phyloP scores from a whole-genome alignment of 371 early-diverging fungal genomes.

The Apophysomyces trapeziformis region DNA sequence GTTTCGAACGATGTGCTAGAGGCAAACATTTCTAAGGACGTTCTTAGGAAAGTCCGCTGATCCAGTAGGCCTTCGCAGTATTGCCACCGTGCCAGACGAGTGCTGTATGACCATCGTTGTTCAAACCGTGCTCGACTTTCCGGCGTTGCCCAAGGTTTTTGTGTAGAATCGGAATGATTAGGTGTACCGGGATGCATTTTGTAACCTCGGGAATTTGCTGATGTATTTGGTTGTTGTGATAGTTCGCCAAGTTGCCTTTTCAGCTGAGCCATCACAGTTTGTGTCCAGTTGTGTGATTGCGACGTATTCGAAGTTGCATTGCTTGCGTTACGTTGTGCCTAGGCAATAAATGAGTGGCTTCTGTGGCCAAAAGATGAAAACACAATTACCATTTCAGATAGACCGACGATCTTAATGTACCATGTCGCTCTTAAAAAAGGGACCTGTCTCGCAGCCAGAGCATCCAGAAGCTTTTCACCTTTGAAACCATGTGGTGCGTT shows the following conservation, averaged over 20 bases:
- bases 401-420: constrained; percentile 73
- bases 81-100: constrained; percentile 70
- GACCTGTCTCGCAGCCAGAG: constrained; percentile 61
- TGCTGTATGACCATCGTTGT: constrained; percentile 64
- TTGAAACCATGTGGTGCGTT: constrained; percentile 72
- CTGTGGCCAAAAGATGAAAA: no score
- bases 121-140: constrained; percentile 61
- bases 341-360: background rate
- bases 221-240: constrained; percentile 32
- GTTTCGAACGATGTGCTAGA: constrained; percentile 57
- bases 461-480: constrained; percentile 66
- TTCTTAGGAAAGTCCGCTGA: constrained; percentile 69
- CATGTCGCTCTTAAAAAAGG: constrained; percentile 76
- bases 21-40: constrained; percentile 61
- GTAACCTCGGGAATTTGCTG: constrained; percentile 23
- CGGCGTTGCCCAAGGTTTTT: constrained; percentile 55
- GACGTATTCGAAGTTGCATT: constrained; percentile 28
- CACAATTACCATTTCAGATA: constrained; percentile 59
- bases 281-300: constrained; percentile 44
- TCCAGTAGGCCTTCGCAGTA: constrained; percentile 76
- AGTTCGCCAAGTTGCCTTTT: constrained; percentile 56
- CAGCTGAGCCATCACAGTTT: constrained; percentile 36
- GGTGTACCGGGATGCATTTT: constrained; percentile 29
- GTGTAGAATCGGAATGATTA: constrained; percentile 36
- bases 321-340: constrained; percentile 44